Evolutionary conservation across 2,329 filamentous ascomycete species (phyloP).

Genomic region (Colletotrichum liriopes): DNA sequence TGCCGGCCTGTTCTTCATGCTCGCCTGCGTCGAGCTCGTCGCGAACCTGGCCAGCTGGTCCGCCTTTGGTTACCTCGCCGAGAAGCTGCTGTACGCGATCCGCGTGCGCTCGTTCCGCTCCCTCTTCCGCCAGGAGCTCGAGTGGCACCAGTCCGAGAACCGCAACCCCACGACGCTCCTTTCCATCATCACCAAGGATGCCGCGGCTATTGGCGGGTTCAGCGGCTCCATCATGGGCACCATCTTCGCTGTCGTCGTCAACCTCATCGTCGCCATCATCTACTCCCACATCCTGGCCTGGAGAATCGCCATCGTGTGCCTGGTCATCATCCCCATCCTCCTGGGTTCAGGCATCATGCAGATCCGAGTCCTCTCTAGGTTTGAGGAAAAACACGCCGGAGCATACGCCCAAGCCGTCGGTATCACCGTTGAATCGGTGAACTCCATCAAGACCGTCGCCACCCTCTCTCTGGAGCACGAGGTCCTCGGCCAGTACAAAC

Average conservation of each 20-base stretch:
- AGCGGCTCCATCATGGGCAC: constrained; percentile 81
- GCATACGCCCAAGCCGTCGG: constrained; percentile 76
- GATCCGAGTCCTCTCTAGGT: constrained; percentile 72
- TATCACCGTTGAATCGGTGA: constrained; percentile 78
- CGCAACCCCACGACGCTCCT: constrained; percentile 75
- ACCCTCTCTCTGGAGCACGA: constrained; percentile 69
- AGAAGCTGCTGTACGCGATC: constrained; percentile 76
- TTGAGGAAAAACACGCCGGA: constrained; percentile 74
- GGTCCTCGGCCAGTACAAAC: constrained; percentile 67
- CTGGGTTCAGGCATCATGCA: constrained; percentile 80
- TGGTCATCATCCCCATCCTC: constrained; percentile 78
- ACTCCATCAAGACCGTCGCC: constrained; percentile 75
- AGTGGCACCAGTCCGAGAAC: constrained; percentile 79
- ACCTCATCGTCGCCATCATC: constrained; percentile 78
- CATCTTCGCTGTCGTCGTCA: constrained; percentile 77
- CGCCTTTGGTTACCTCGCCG: constrained; percentile 66
- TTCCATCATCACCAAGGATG: constrained; percentile 79
- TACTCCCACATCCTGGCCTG: constrained; percentile 81
- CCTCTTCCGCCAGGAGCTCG: constrained; percentile 75
- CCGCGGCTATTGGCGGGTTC: constrained; percentile 76
- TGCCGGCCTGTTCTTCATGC: constrained; percentile 70
- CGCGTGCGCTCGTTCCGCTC: constrained; percentile 76
- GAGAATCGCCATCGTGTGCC: constrained; percentile 82
- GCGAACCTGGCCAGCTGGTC: constrained; percentile 72
- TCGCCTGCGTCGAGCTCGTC: constrained; percentile 63